Evolutionary conservation across 352 stramenopile species (phyloP).

Genomic region (Aphanomyces euteiches): DNA sequence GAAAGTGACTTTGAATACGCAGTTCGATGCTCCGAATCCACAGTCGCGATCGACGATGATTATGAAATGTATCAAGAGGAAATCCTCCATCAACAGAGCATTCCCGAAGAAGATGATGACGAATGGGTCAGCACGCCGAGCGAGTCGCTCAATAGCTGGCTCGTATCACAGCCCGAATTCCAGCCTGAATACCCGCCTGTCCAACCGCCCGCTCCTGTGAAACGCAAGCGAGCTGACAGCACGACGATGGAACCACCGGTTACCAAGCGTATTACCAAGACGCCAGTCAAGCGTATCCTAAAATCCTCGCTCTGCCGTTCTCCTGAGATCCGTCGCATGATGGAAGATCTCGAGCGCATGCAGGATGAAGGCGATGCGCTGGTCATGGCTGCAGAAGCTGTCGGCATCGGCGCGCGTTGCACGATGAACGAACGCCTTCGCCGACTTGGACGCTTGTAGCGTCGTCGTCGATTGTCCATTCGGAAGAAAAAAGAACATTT

Average conservation of each 20-base stretch:
- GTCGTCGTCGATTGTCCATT: neutral
- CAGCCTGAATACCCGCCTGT: neutral
- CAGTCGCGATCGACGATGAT: conserved; percentile 28
- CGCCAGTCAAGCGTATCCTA: neutral
- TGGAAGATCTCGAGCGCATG: conserved; percentile 38
- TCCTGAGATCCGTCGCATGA: conserved; percentile 33
- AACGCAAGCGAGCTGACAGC: neutral
- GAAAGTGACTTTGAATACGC: conserved; percentile 19
- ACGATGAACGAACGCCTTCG: conserved; percentile 32
- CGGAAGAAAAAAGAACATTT: neutral
- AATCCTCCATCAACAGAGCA: neutral
- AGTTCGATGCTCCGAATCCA: conserved; percentile 23
- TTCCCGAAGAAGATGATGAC: neutral
- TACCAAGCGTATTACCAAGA: neutral
- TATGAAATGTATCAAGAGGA: conserved; percentile 15
- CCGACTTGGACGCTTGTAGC: neutral
- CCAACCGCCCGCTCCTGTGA: neutral
- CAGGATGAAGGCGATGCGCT: conserved; percentile 35
- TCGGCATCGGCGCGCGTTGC: conserved; percentile 13
- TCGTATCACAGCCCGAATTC: neutral
- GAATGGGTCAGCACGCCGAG: neutral
- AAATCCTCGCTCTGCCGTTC: conserved; percentile 9
- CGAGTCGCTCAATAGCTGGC: neutral
- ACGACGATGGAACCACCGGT: neutral
- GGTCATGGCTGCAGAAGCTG: conserved; percentile 2